phyloP scores from a whole-genome alignment of 2,329 filamentous ascomycete genomes.

The Colletotrichum euphorbiae region DNA sequence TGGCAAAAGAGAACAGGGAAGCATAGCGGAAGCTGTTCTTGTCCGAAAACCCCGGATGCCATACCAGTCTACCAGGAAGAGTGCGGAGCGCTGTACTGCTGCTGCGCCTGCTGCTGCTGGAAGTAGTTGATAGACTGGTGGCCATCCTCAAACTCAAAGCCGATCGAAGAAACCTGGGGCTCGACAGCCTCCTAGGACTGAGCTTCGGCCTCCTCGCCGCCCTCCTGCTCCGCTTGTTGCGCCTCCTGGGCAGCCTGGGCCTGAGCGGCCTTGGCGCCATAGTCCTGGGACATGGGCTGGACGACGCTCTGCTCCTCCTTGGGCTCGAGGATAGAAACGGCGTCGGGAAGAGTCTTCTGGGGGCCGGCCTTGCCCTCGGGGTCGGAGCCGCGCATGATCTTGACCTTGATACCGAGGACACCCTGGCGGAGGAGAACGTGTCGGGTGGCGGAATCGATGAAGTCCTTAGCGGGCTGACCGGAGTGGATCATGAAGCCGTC shows the following conservation, averaged over 20 bases:
- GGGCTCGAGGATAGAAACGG: slow-evolving; percentile 99
- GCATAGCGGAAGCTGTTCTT: slow-evolving; percentile 19
- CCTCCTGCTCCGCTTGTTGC: slow-evolving; percentile 64
- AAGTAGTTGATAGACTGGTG: slow-evolving; percentile 11
- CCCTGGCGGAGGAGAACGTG: slow-evolving; percentile 99
- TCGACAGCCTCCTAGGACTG: slow-evolving; percentile 56
- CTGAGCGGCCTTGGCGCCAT: slow-evolving; percentile 88
- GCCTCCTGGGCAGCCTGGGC: slow-evolving; percentile 75
- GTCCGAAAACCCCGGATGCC: not conserved
- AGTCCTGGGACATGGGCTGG: slow-evolving; percentile 97
- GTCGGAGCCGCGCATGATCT: slow-evolving; percentile 99
- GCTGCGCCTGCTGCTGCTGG: slow-evolving; percentile 9
- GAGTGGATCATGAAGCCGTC: slow-evolving; percentile 99
- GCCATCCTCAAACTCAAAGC: slow-evolving; percentile 14
- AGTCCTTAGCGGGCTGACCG: slow-evolving; percentile 98
- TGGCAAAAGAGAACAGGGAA: slow-evolving; percentile 25
- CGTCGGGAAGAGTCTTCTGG: slow-evolving; percentile 96
- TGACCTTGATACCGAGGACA: slow-evolving; percentile 99
- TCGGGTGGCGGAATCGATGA: slow-evolving; percentile 98
- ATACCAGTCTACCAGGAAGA: not conserved
- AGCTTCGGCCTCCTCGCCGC: slow-evolving; percentile 66
- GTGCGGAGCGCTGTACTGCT: not conserved
- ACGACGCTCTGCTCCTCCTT: slow-evolving; percentile 98
- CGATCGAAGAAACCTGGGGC: slow-evolving; percentile 39
- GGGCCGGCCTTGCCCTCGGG: slow-evolving; percentile 99